Percentiles rank a stretch among this genome's conserved stretches.
These are phyloP conservation scores for Sugiyamaella neomexicana DNA, from an alignment of 1,139 yeast genomes.

Conservation along the genomic window DNA sequence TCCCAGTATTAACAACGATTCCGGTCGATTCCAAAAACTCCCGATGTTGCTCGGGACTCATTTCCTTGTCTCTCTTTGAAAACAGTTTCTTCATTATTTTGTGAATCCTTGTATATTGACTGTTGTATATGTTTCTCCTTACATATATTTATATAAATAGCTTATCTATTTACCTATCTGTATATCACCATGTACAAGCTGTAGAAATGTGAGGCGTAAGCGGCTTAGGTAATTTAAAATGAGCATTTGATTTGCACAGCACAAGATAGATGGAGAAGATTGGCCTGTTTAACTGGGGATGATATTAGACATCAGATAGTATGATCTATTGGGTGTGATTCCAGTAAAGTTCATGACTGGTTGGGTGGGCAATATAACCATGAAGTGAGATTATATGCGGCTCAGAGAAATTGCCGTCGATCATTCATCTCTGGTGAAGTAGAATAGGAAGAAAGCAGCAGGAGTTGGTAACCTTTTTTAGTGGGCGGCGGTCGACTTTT, in stretches of 20 bases:
- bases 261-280: no score
- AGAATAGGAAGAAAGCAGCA: not conserved
- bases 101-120: no score
- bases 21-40: constrained; percentile 36
- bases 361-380: not conserved
- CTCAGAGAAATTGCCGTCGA: not conserved
- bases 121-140: not conserved
- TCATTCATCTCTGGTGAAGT: not conserved
- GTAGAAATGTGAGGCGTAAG: not conserved
- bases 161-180: no score
- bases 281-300: not conserved
- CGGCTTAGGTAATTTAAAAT: not conserved
- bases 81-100: constrained; percentile 38
- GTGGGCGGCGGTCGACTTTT: not conserved
- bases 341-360: not conserved
- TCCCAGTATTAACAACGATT: constrained; percentile 30
- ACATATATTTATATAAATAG: no score
- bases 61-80: constrained; percentile 40
- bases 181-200: no score
- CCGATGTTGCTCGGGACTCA: constrained; percentile 39
- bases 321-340: not conserved
- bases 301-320: not conserved
- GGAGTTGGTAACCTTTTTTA: not conserved
- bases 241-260: no score
- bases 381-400: not conserved